Evolutionary conservation across 2,329 filamentous ascomycete genomes (phyloP), one percentile per base, ranked within the genome.

Genomic region (Sporothrix mexicana): DNA sequence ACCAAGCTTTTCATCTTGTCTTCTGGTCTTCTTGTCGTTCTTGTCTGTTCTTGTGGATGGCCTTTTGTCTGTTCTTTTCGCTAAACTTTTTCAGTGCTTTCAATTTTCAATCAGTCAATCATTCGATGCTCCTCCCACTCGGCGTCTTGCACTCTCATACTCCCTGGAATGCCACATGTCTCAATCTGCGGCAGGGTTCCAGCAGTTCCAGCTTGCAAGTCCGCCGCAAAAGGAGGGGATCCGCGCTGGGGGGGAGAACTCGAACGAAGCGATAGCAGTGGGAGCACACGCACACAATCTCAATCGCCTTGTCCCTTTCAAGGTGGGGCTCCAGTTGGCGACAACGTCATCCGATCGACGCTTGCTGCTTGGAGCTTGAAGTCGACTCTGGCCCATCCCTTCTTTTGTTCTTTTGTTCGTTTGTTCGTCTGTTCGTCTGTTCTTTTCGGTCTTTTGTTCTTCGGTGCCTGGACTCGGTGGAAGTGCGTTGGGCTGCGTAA

Each of bases 271-370:
- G 43, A 30, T 10, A 30, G 15, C 17, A 8, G 15, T 13, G 17
- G 23, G 41, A 25, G 30, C 36, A 13, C n/a, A 43, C n/a, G 57
- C 30, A 55, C 53, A 30, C 53, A 7, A 23, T 6, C 51, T 20
- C 53, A 36, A 23, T 6, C 51, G 6, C 51, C n/a, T 20, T 23
- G n/a, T 43, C 45, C 20, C 43, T 17, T 30, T n/a, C 41, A 8
- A 8, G 20, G 53, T 12, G 25, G 30, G 13, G 64, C 45, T 25
- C 64, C 57, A 68, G 23, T 23, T 12, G 47, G 30, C 36, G 59
- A 23, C 66, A 57, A 69, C 66, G 66, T 53, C 66, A 70, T 53
- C 66, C 15, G 45, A 51, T 53, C 64, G 64, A 51, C 43, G 45
- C 45, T 68, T 68, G 45, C 7, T 47, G 45, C 15, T 47, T 47